Percentiles rank a stretch among this genome's conserved stretches.
Conservation (phyloP, 805 yeast genomes). For the Zygosaccharomyces gambellarensis region DNA sequence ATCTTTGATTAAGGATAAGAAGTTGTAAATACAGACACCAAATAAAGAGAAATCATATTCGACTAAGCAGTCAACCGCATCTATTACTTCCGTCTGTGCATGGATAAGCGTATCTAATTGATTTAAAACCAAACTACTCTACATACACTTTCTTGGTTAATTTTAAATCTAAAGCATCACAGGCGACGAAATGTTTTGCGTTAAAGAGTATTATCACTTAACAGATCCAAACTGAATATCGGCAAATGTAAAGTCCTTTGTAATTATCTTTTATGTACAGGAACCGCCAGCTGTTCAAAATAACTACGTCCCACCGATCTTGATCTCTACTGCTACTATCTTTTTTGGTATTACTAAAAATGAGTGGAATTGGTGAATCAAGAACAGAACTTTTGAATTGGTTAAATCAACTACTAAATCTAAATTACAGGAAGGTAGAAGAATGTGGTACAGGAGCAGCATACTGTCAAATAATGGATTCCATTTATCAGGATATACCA, state of each 20-base stretch:
- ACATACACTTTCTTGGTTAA: background rate
- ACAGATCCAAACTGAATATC: background rate
- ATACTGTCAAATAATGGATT: constrained; percentile 86
- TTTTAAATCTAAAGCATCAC: background rate
- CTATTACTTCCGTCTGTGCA: no score
- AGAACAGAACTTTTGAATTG: constrained; percentile 79
- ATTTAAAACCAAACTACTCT: no score
- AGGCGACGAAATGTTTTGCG: background rate
- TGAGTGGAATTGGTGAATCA: constrained; percentile 56
- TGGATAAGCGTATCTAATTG: no score
- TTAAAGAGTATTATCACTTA: background rate
- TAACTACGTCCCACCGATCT: no score
- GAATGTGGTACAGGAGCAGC: constrained; percentile 96
- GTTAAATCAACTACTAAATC: constrained; percentile 67
- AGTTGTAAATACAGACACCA: constrained; percentile 1
- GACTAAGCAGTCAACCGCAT: no score
- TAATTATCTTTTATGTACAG: no score
- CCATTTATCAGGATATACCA: constrained; percentile 77
- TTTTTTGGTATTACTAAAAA: background rate
- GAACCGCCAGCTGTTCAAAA: no score
- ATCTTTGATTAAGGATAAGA: constrained; percentile 26
- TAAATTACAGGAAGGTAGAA: constrained; percentile 73
- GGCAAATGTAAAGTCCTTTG: no score
- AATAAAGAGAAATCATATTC: no score
- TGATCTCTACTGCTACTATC: background rate